Base-by-base conservation (phyloP, 352 stramenopile genomes). In the Globisporangium splendens region DNA sequence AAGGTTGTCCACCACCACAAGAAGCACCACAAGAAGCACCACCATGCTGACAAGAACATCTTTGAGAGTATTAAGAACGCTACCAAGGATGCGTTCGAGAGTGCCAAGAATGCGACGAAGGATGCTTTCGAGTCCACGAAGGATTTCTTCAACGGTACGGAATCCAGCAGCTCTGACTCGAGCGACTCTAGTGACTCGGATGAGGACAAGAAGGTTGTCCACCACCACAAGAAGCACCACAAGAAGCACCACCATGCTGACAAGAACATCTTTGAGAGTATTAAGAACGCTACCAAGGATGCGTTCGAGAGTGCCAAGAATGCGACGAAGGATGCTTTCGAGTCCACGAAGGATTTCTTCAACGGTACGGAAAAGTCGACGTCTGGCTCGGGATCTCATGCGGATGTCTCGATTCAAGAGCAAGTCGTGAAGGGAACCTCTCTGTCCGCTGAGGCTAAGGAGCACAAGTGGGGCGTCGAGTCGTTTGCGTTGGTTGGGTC, bases 401-500 rank as follows among this genome's bases (percentile, higher is more conserved):
- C 59, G 12, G 49, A 62, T 14, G 18, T 53, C 18, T 17, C 47
- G 22, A 35, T 52, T n/a, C 31, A 53, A 17, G 56, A 68, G 20
- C 20, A 53, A 21, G 50, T 56, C 38, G 62, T 65, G 43, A 46
- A 58, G 33, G 56, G 49, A 46, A 63, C 48, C 14, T 17, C 54
- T 41, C 48, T 63, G 17, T 46, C 61, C 8, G 20, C n/a, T 28
- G 61, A 21, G 17, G 46, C 53, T 39, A 43, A 18, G 10, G 56
- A 76, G 54, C 67, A 63, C 42, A 66, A 63, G 8, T 21, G 41
- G 21, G 49, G 56, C n/a, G 33, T 65, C 14, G 57, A 63, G 39
- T 55, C 54, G 22, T 63, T 65, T 54, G 57, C 62, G 14, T 17
- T 65, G 8, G 61, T 68, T 31, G 62, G 62, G 20, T 54, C 62